Conservation (phyloP, 2,329 filamentous ascomycete genomes). For the Dactylellina leptospora region DNA sequence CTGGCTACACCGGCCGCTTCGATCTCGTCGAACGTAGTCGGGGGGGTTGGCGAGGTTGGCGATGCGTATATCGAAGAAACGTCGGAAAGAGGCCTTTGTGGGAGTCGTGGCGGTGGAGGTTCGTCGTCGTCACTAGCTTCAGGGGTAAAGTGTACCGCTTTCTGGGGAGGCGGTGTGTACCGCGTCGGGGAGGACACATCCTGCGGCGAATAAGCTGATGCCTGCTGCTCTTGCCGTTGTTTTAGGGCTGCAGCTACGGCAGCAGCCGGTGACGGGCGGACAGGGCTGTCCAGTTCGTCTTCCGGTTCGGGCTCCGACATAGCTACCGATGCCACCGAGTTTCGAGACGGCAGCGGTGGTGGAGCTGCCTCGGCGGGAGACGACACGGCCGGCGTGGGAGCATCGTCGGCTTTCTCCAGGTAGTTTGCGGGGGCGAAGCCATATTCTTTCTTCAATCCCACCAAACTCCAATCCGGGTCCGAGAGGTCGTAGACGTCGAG, state of each 20-base stretch:
- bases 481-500: slow-evolving; percentile 87
- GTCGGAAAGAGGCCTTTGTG: slow-evolving; percentile 34
- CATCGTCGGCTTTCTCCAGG: slow-evolving; percentile 71
- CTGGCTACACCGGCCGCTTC: slow-evolving; percentile 53
- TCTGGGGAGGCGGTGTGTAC: slow-evolving; percentile 45
- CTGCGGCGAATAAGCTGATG: slow-evolving; percentile 15
- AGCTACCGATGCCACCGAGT: slow-evolving; percentile 36
- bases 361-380: slow-evolving; percentile 53
- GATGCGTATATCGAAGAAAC: slow-evolving; percentile 40
- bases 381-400: slow-evolving; percentile 62
- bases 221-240: slow-evolving; percentile 34
- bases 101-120: slow-evolving; percentile 32
- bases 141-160: slow-evolving; percentile 50
- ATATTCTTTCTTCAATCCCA: slow-evolving; percentile 82
- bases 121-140: slow-evolving; percentile 48
- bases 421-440: slow-evolving; percentile 97
- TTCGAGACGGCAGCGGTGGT: slow-evolving; percentile 56
- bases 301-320: slow-evolving; percentile 27
- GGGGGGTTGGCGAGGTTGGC: slow-evolving; percentile 34
- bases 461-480: slow-evolving; percentile 96
- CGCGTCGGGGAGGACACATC: slow-evolving; percentile 11
- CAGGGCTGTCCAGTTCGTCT: slow-evolving; percentile 22
- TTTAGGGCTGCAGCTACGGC: slow-evolving; percentile 39
- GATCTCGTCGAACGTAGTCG: slow-evolving; percentile 51
- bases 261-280: slow-evolving; percentile 32